These are phyloP conservation scores for Volvariella surrecta DNA, from an alignment of 1,284 basidiomycete species.

Conservation along the genomic window DNA sequence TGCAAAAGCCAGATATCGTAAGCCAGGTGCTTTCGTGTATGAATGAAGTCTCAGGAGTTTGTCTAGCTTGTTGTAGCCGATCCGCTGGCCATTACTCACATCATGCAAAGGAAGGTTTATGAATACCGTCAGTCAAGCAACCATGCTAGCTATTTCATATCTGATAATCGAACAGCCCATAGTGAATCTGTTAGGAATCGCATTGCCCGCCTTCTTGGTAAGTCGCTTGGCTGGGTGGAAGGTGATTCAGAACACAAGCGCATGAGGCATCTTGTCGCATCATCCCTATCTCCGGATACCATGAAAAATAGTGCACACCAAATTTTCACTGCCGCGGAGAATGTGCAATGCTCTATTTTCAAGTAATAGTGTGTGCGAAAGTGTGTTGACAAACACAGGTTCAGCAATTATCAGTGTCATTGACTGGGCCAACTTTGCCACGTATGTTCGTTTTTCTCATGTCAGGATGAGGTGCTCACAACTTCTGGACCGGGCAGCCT, in stretches of 20 bases:
- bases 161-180: slow-evolving; percentile 12
- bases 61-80: slow-evolving; percentile 20
- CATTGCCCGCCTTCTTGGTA: slow-evolving; percentile 21
- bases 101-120: slow-evolving; percentile 17
- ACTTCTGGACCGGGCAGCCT: no score
- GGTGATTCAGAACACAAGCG: slow-evolving; percentile 21
- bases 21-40: background rate
- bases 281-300: slow-evolving; percentile 14
- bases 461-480: no score
- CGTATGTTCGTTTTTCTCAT: no score
- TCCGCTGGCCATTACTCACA: slow-evolving; percentile 17
- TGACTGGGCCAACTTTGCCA: background rate
- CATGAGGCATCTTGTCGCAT: slow-evolving; percentile 17
- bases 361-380: no score
- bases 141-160: background rate
- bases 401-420: background rate
- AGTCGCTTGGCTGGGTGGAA: slow-evolving; percentile 22
- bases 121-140: slow-evolving; percentile 14
- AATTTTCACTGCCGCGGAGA: background rate
- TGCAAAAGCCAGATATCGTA: slow-evolving; percentile 1
- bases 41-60: background rate
- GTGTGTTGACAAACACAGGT: background rate
- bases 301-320: background rate
- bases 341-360: no score
- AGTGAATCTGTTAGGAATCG: slow-evolving; percentile 20